Conservation (phyloP, 768 basidiomycete genomes). For the Steccherinum ochraceum region DNA sequence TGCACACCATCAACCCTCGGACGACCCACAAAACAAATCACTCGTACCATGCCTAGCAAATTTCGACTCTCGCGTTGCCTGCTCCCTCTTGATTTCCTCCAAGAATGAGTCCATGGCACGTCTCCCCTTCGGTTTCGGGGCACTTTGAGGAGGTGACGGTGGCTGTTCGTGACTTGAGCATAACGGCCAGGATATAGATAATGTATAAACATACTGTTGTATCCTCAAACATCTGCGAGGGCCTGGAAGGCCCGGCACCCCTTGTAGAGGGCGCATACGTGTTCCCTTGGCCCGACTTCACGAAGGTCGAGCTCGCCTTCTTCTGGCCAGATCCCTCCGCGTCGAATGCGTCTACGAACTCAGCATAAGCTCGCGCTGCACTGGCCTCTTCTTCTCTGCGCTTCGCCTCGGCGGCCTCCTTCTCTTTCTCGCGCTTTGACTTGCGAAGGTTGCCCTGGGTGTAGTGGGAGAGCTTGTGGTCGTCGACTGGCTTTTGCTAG, state of each 20-base stretch:
- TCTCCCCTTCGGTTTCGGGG: constrained; percentile 82
- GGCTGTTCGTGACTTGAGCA: constrained; percentile 28
- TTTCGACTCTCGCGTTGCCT: constrained; percentile 84
- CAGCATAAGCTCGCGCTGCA: constrained; percentile 74
- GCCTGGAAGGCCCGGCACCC: constrained; percentile 20
- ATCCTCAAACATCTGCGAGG: constrained; percentile 25
- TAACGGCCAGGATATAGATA: constrained; percentile 3
- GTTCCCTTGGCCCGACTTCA: constrained; percentile 45
- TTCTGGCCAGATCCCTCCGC: constrained; percentile 53
- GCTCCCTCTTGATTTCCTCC: constrained; percentile 97
- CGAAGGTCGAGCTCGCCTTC: constrained; percentile 51
- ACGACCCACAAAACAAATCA: not conserved
- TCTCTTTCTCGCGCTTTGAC: constrained; percentile 87
- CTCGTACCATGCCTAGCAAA: constrained; percentile 58
- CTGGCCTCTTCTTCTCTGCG: constrained; percentile 76
- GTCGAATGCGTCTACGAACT: constrained; percentile 82
- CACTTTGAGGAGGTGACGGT: constrained; percentile 49
- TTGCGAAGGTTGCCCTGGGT: constrained; percentile 82
- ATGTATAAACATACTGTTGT: constrained; percentile 22
- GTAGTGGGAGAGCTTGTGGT: constrained; percentile 81
- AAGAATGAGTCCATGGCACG: constrained; percentile 95
- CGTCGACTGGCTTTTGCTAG: constrained; percentile 83
- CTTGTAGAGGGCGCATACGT: constrained; percentile 39
- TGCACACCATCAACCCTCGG: no score
- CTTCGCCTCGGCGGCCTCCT: constrained; percentile 88